Conservation (phyloP, 495 filamentous ascomycete species). For the Astrocystis sublimbata region DNA sequence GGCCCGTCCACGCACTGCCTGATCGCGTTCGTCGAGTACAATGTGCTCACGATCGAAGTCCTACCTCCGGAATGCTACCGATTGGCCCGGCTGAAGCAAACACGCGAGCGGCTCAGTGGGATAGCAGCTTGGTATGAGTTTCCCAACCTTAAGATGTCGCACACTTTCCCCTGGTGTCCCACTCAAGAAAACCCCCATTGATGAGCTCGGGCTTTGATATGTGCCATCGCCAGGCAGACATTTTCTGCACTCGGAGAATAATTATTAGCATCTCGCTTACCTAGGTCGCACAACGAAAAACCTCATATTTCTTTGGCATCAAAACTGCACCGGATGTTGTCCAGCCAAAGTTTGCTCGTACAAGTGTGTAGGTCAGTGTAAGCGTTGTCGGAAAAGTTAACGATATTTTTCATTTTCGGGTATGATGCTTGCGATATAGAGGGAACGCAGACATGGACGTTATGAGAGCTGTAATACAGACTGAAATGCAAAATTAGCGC, state of each 20-base stretch:
- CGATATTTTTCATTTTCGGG: too few relatives aligned
- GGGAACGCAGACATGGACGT: too few relatives aligned
- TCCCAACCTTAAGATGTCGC: neutral
- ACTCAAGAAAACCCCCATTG: neutral
- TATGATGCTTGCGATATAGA: too few relatives aligned
- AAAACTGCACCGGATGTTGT: too few relatives aligned
- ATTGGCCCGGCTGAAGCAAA: neutral
- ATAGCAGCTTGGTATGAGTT: neutral
- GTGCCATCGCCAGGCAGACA: neutral
- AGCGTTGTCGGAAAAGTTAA: too few relatives aligned
- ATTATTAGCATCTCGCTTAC: slow-evolving; percentile 4
- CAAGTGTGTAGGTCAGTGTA: too few relatives aligned
- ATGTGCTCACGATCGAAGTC: slow-evolving; percentile 29
- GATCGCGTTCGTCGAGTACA: slow-evolving; percentile 32
- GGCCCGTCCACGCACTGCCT: slow-evolving; percentile 29
- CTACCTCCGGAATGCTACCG: neutral
- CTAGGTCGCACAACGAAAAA: neutral
- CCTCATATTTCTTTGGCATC: neutral
- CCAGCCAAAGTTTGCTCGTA: too few relatives aligned
- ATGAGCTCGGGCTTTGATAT: neutral
- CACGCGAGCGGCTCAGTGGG: neutral
- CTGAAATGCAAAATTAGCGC: too few relatives aligned
- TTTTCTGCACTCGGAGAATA: neutral
- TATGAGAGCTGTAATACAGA: too few relatives aligned
- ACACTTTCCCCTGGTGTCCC: neutral